Base-by-base conservation (phyloP, 2,329 filamentous ascomycete genomes). In the Scorias spongiosa region DNA sequence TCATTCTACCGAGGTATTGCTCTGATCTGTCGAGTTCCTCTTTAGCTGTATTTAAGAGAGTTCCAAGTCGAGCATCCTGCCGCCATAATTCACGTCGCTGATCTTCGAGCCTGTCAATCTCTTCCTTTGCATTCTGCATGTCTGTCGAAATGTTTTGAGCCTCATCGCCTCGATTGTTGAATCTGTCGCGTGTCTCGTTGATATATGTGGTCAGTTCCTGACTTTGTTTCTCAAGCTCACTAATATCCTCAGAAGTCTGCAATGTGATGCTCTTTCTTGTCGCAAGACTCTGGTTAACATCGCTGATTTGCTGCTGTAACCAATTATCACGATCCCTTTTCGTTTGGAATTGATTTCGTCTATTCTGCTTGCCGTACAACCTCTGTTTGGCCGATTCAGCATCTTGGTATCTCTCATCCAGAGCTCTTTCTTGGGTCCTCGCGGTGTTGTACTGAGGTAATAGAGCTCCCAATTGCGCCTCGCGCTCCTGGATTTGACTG, bases 341-440 rank as follows among this genome's bases (percentile, higher is more conserved):
- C 61, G 78, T 93, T 57, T 75, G 82, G 63, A 94, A 98, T 49
- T 86, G 82, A 14, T 83, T 81, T 51, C 83, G 87, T 39, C 89
- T 81, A 38, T 82, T 86, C 64, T 98, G 89, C 62, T 98, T 98
- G 42, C 84, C 84, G 57, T 93, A 85, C 7, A 98, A 74, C 32
- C 88, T 80, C 50, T 83, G 78, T 37, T 84, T 75, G 5, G 76
- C 74, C 7, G 80, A 80, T 55, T 93, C 83, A 0, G 82, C 82
- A 41, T 82, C 72, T 40, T 87, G 81, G 10, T 96, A 71, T 46
- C 82, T 77, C 44, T 80, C 70, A 55, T 80, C 81, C 26, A 84
- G 69, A 12, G 76, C 72, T 12, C 74, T 72, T 58, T 95, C 91
- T 46, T 85, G 74, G 42, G 77, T 71, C 60, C 81, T 86, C 51